These are phyloP conservation scores for Styphnolobium japonicum DNA, from an alignment of 306 rosid genomes.

Conservation along the genomic window DNA sequence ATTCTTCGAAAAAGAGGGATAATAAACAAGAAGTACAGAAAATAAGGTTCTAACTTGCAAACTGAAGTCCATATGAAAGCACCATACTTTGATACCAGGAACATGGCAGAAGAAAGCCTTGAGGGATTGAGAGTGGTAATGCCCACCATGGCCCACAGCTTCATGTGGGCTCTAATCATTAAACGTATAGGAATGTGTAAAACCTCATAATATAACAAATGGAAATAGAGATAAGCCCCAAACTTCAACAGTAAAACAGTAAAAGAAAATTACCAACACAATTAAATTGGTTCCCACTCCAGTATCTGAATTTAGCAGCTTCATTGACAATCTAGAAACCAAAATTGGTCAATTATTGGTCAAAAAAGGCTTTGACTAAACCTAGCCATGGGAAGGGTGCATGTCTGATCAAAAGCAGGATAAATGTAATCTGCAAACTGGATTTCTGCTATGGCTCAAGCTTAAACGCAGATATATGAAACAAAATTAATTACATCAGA, in stretches of 20 bases:
- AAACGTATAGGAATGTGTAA: constrained; percentile 52
- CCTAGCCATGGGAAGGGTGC: constrained; percentile 27
- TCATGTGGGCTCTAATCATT: constrained; percentile 89
- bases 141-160: constrained; percentile 99
- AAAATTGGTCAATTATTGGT: constrained; percentile 29
- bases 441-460: constrained; percentile 92
- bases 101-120: constrained; percentile 98
- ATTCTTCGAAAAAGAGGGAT: neutral
- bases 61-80: constrained; percentile 17
- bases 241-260: neutral
- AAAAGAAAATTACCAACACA: constrained; percentile 73
- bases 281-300: constrained; percentile 94
- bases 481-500: neutral
- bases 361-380: constrained; percentile 13
- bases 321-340: constrained; percentile 86
- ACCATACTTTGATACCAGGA: constrained; percentile 89
- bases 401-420: constrained; percentile 98
- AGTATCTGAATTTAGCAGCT: constrained; percentile 98
- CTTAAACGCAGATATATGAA: neutral
- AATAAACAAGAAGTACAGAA: neutral
- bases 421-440: constrained; percentile 95
- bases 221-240: constrained; percentile 8
- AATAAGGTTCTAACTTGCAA: constrained; percentile 1
- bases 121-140: constrained; percentile 97
- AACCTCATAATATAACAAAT: neutral